Base-by-base conservation (phyloP, 257 asterid genomes). In the Nicotiana obtusifolia region DNA sequence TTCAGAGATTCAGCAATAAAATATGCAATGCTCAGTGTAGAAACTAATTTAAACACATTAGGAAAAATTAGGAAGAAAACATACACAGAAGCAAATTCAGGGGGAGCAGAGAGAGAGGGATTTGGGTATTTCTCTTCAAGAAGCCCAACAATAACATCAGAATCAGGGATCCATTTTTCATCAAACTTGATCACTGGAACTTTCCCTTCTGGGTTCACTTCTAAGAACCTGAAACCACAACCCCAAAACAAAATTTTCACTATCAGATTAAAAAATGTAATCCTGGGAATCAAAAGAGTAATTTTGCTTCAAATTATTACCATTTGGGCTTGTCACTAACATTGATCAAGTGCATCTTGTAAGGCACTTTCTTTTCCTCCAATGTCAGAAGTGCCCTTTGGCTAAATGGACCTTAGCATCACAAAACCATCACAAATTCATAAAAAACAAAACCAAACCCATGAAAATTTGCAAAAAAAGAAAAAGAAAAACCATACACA, bases 71-170 rank as follows among this genome's bases (percentile, higher is more conserved):
- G 37, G 17, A 71, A 49, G 82, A 76, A n/a, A 61, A 30, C 85
- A 83, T 91, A 94, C 98, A 90, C 94, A 80, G 97, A 85, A 59
- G 92, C 83, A 78, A 89, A 85, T 82, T 91, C 91, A 77, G 94
- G 33, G 41, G 95, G 97, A 64, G 93, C 49, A 82, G 88, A 30
- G 10, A 94, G 95, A 54, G 97, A 66, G 26, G 95, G 97, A 44
- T 76, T 81, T 10, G 97, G 97, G 85, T 85, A 91, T 87, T 94
- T 94, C 87, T 92, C 94, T 83, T 93, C 97, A 20, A 94, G 64
- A n/a, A 90, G 59, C 15, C 88, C 95, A 81, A 91, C 93, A 68
- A 93, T 91, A 47, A 91, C 94, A 84, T 93, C 98, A 84, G 98
- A 94, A 61, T 94, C 97, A 24, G 94, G 75, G 76, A 91, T 84